Evolutionary conservation across 441 rosid species (phyloP).

Genomic region (Populus hybrid): DNA sequence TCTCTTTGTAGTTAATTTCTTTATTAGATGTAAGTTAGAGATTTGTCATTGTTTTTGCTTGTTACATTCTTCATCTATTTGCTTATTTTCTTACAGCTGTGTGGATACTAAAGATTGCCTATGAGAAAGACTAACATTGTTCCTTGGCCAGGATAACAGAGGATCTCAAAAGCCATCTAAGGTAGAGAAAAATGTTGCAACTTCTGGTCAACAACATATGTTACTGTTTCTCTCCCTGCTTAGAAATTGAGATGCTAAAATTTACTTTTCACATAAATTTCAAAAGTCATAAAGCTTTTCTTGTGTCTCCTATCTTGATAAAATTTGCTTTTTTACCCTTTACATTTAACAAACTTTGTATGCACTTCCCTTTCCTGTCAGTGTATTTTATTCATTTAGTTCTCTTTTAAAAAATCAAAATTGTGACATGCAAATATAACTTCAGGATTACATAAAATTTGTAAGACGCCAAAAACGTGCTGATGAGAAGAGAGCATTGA

Average conservation of each 20-base stretch:
- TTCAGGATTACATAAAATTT: constrained; percentile 41
- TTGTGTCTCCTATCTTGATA: not conserved
- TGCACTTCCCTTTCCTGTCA: not conserved
- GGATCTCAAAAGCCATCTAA: constrained; percentile 41
- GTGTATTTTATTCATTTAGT: constrained; percentile 3
- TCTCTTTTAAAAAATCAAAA: not conserved
- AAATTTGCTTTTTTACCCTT: not conserved
- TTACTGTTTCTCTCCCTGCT: not conserved
- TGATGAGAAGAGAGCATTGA: constrained; percentile 51
- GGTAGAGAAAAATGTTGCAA: constrained; percentile 23
- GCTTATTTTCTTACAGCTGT: not conserved
- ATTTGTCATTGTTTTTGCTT: not conserved
- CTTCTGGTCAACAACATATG: not conserved
- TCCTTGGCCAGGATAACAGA: constrained; percentile 34
- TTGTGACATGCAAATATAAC: constrained; percentile 20
- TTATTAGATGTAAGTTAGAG: not conserved
- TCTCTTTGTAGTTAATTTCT: not conserved
- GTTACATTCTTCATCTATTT: not conserved
- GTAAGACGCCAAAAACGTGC: constrained; percentile 47
- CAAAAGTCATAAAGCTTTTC: not conserved
- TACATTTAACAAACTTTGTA: not conserved
- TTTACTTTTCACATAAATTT: not conserved
- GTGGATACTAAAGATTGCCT: not conserved
- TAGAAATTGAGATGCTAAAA: not conserved
- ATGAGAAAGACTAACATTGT: constrained; percentile 7